Evolutionary conservation across 352 stramenopile species (phyloP).

Genomic region (Phytophthora fragariaefolia): DNA sequence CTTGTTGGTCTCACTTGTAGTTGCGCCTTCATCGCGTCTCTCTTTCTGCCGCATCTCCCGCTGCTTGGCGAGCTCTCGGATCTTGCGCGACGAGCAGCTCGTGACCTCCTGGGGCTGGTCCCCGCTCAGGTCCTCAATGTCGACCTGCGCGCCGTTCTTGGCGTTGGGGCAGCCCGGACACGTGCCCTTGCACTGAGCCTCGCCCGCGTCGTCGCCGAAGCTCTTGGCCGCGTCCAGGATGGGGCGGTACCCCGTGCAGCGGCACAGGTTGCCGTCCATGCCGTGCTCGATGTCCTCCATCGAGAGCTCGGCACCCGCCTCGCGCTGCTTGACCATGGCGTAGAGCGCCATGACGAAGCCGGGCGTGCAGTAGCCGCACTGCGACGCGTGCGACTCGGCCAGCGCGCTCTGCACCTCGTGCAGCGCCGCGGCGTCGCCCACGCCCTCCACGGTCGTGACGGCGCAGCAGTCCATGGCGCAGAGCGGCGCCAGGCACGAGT

Average conservation of each 20-base stretch:
- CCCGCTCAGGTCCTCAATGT: conserved; percentile 65
- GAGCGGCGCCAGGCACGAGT: conserved; percentile 87
- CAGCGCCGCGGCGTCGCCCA: conserved; percentile 60
- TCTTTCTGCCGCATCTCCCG: conserved; percentile 36
- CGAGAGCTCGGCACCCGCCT: conserved; percentile 66
- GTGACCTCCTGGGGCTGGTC: conserved; percentile 46
- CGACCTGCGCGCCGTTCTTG: conserved; percentile 41
- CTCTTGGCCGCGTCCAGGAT: conserved; percentile 90
- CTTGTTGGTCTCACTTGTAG: conserved; percentile 31
- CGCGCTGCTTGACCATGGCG: conserved; percentile 80
- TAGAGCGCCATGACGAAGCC: conserved; percentile 90
- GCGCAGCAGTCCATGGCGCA: conserved; percentile 84
- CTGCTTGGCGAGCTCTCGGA: conserved; percentile 57
- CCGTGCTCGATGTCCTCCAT: conserved; percentile 93
- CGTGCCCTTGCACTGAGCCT: conserved; percentile 67
- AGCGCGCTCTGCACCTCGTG: conserved; percentile 90
- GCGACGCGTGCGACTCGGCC: conserved; percentile 93
- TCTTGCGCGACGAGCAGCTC: conserved; percentile 77
- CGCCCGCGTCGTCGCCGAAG: conserved; percentile 71
- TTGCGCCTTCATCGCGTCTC: conserved; percentile 9
- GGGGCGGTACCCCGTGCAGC: conserved; percentile 92
- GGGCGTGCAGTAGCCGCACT: conserved; percentile 95
- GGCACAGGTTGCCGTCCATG: conserved; percentile 96
- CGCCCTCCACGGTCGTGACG: conserved; percentile 89
- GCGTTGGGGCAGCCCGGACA: conserved; percentile 78